phyloP scores from a whole-genome alignment of 345 rosid genomes.

The Xanthoceras sorbifolium region DNA sequence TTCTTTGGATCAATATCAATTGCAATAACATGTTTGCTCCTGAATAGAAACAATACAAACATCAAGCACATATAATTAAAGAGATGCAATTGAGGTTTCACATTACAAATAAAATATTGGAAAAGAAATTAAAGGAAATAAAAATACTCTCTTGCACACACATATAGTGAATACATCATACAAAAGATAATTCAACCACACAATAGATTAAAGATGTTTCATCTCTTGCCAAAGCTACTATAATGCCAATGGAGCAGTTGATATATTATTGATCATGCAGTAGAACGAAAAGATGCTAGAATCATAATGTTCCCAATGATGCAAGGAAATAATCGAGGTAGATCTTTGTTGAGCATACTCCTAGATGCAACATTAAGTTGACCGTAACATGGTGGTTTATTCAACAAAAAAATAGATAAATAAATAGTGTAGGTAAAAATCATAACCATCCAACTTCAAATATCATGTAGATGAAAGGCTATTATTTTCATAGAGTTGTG shows the following conservation, averaged over 20 bases:
- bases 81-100: not conserved
- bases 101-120: not conserved
- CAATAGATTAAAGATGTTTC: not conserved
- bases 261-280: not conserved
- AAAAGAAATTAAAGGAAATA: not conserved
- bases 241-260: not conserved
- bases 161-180: not conserved
- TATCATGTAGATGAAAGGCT: not conserved
- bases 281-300: not conserved
- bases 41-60: constrained; percentile 36
- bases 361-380: not conserved
- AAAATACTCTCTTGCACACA: not conserved
- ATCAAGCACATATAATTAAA: constrained; percentile 8
- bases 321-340: not conserved
- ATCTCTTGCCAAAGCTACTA: not conserved
- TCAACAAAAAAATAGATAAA: not conserved
- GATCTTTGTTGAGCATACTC: not conserved
- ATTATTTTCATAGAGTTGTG: not conserved
- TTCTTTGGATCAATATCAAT: constrained; percentile 80
- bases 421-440: not conserved
- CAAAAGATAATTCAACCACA: not conserved
- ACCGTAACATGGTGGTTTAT: not conserved
- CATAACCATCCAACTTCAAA: not conserved
- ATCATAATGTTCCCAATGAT: not conserved
- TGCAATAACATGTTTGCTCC: constrained; percentile 74